These are phyloP conservation scores for Apiotrichum domesticum DNA, from an alignment of 1,284 basidiomycete genomes.

Conservation along the genomic window DNA sequence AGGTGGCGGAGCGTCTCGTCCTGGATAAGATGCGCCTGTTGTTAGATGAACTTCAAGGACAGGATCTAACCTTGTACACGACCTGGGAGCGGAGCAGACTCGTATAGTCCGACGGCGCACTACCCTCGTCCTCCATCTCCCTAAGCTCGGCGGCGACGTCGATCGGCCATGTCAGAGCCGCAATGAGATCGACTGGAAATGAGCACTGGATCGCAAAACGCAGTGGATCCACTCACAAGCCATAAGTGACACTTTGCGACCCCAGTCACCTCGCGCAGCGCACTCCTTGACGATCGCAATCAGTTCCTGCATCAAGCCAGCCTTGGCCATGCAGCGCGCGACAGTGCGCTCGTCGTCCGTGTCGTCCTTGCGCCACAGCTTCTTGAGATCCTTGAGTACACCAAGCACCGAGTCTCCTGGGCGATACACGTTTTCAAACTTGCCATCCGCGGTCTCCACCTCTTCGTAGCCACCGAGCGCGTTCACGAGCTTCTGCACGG, in stretches of 20 bases:
- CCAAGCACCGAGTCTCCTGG: constrained; percentile 77
- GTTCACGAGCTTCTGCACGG: constrained; percentile 41
- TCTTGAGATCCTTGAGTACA: constrained; percentile 88
- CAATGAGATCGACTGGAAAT: constrained; percentile 65
- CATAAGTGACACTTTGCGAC: constrained; percentile 67
- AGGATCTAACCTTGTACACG: constrained; percentile 65
- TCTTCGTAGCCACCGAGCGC: constrained; percentile 47
- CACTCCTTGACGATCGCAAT: constrained; percentile 76
- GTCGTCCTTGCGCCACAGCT: constrained; percentile 89
- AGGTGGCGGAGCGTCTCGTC: constrained; percentile 61
- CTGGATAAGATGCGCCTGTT: constrained; percentile 53
- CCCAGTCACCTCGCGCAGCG: constrained; percentile 57
- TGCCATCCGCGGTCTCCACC: constrained; percentile 51
- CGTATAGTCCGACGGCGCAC: constrained; percentile 76
- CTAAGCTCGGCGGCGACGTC: constrained; percentile 85
- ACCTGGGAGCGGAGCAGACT: constrained; percentile 71
- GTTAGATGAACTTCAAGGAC: background rate
- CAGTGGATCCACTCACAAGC: constrained; percentile 52
- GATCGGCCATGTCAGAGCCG: constrained; percentile 95
- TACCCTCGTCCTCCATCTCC: constrained; percentile 70
- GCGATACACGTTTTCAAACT: constrained; percentile 57
- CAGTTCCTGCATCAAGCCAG: constrained; percentile 78
- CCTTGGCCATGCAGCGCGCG: constrained; percentile 79
- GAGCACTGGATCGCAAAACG: background rate
- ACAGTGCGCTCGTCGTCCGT: constrained; percentile 90